phyloP scores from a whole-genome alignment of 495 filamentous ascomycete species.

The Penicillium paradoxum region DNA sequence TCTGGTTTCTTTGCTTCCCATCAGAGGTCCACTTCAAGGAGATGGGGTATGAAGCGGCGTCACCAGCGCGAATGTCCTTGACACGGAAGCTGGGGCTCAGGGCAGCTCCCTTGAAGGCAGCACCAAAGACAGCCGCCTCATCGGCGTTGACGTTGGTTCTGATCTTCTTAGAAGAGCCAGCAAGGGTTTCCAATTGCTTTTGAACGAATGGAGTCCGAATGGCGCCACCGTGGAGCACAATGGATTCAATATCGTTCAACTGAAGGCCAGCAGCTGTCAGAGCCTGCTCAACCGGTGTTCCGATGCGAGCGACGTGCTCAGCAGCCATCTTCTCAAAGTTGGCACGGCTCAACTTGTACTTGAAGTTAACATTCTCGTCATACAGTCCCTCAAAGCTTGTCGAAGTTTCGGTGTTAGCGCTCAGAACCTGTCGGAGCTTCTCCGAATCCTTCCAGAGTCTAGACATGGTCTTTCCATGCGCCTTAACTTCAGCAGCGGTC shows the following conservation, averaged over 20 bases:
- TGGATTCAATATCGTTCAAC: slow-evolving; percentile 74
- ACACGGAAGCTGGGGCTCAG: slow-evolving; percentile 92
- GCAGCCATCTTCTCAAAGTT: slow-evolving; percentile 80
- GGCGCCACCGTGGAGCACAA: slow-evolving; percentile 90
- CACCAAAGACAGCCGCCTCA: slow-evolving; percentile 94
- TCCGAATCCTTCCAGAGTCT: slow-evolving; percentile 92
- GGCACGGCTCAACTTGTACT: slow-evolving; percentile 78
- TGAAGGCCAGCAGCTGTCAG: slow-evolving; percentile 66
- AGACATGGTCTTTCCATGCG: slow-evolving; percentile 77
- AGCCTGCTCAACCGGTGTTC: slow-evolving; percentile 65
- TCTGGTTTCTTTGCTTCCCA: slow-evolving; percentile 61
- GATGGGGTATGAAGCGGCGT: slow-evolving; percentile 66
- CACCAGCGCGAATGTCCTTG: slow-evolving; percentile 83
- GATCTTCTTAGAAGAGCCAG: slow-evolving; percentile 70
- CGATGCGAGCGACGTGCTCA: slow-evolving; percentile 61
- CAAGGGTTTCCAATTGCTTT: slow-evolving; percentile 73
- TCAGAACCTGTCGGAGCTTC: slow-evolving; percentile 80
- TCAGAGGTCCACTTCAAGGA: slow-evolving; percentile 62
- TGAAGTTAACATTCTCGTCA: slow-evolving; percentile 82
- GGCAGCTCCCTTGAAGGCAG: slow-evolving; percentile 87
- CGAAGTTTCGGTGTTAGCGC: slow-evolving; percentile 80
- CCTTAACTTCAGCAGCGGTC: slow-evolving; percentile 53
- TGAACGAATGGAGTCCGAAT: slow-evolving; percentile 93
- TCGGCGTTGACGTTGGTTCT: slow-evolving; percentile 94
- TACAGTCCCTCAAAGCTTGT: slow-evolving; percentile 82